A percentile compares a stretch with the other conserved stretches of the same genome.
These are phyloP conservation scores for Astrephomene gubernaculifera DNA, from an alignment of 139 green algal genomes.

Conservation along the genomic window DNA sequence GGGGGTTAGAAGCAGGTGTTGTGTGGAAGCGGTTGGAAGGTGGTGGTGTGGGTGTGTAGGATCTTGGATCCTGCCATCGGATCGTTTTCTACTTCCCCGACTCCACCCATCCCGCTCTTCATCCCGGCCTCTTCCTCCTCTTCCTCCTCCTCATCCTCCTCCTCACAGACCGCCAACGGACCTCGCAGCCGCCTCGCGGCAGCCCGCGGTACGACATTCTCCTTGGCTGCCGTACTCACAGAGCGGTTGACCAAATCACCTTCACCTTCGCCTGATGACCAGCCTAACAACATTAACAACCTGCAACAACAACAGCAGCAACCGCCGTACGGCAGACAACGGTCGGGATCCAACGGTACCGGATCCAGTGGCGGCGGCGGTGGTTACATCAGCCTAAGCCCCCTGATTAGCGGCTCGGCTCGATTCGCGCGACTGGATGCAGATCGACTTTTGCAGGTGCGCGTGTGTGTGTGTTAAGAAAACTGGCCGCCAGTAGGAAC, in stretches of 20 bases:
- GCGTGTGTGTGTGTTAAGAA: too few relatives aligned
- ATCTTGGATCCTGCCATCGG: not conserved
- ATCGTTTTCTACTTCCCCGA: too few relatives aligned
- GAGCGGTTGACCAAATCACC: too few relatives aligned
- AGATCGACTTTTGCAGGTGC: conserved; percentile 1
- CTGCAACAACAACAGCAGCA: not conserved
- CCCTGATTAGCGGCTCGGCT: not conserved
- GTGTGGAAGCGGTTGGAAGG: not conserved
- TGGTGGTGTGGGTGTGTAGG: not conserved
- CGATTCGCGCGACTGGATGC: not conserved
- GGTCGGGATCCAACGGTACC: not conserved
- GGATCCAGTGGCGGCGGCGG: not conserved
- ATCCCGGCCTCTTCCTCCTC: not conserved
- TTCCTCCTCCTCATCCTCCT: too few relatives aligned
- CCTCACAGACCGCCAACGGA: not conserved
- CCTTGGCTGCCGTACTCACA: not conserved
- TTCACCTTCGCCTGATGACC: too few relatives aligned
- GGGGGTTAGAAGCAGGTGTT: not conserved
- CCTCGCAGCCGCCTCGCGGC: not conserved
- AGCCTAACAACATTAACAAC: not conserved
- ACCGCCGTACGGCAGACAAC: too few relatives aligned
- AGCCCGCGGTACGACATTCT: not conserved
- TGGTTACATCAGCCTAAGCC: not conserved
- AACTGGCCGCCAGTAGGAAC: too few relatives aligned
- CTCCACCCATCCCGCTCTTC: not conserved